Conservation (phyloP, 2,329 filamentous ascomycete genomes). For the Verticillium dahliae region DNA sequence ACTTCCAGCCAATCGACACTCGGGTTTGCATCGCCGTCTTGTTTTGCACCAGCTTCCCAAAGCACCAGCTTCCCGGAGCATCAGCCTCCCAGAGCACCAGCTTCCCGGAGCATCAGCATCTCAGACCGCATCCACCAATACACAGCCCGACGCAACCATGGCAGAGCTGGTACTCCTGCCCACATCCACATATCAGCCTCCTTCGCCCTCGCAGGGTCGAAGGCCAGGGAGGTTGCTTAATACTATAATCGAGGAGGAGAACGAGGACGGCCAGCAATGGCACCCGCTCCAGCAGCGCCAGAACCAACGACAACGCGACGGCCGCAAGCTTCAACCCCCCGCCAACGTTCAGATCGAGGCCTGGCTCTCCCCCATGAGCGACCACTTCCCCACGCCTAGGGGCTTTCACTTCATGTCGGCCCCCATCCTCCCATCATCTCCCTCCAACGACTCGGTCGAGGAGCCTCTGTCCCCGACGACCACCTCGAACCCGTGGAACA, state of each 20-base stretch:
- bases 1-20: neutral
- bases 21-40: too few relatives aligned
- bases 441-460: conserved; percentile 47
- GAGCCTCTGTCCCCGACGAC: conserved; percentile 45
- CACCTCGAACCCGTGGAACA: conserved; percentile 56
- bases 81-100: neutral
- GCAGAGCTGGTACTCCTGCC: conserved; percentile 35
- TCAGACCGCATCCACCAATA: conserved; percentile 15
- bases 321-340: neutral
- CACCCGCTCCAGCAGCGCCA: conserved; percentile 11
- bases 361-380: conserved; percentile 53
- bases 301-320: neutral
- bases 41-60: neutral
- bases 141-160: conserved; percentile 31
- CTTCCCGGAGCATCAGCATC: conserved; percentile 16
- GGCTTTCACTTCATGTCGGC: conserved; percentile 59
- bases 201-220: conserved; percentile 50
- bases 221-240: conserved; percentile 49
- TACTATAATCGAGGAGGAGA: conserved; percentile 58
- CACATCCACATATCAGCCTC: conserved; percentile 34
- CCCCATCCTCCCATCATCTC: conserved; percentile 55
- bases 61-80: conserved; percentile 1
- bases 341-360: conserved; percentile 13
- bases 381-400: conserved; percentile 67
- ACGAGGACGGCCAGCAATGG: conserved; percentile 27